These are phyloP conservation scores for Carallia brachiata DNA, from an alignment of 345 rosid genomes.

Conservation along the genomic window DNA sequence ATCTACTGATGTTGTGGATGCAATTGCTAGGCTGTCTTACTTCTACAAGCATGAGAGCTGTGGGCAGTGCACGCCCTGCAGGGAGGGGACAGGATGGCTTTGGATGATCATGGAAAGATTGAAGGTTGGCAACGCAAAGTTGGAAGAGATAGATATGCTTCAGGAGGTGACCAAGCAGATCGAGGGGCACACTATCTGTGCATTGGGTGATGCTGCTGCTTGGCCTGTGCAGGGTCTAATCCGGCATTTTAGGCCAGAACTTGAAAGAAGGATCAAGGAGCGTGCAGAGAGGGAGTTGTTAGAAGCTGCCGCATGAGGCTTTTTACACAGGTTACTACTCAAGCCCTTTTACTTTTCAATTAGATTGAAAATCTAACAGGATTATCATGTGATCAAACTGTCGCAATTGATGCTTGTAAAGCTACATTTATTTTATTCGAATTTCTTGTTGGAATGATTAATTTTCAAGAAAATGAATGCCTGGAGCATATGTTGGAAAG, in stretches of 20 bases:
- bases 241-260: conserved; percentile 96
- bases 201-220: conserved; percentile 98
- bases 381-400: not conserved
- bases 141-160: conserved; percentile 98
- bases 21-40: conserved; percentile 94
- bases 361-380: not conserved
- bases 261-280: conserved; percentile 88
- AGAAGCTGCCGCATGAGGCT: conserved; percentile 73
- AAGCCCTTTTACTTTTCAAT: not conserved
- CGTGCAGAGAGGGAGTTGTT: conserved; percentile 89
- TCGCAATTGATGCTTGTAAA: not conserved
- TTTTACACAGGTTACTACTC: conserved; percentile 30
- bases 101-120: conserved; percentile 99
- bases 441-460: not conserved
- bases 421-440: not conserved
- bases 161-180: conserved; percentile 98
- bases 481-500: no score
- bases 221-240: conserved; percentile 99
- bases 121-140: conserved; percentile 91
- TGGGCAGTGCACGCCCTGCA: conserved; percentile 98
- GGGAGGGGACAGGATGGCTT: conserved; percentile 97
- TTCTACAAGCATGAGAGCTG: conserved; percentile 99
- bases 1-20: conserved; percentile 97
- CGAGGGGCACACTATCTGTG: conserved; percentile 99
- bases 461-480: not conserved